Base-by-base conservation (phyloP, 768 basidiomycete species). In the Lactarius akahatsu region DNA sequence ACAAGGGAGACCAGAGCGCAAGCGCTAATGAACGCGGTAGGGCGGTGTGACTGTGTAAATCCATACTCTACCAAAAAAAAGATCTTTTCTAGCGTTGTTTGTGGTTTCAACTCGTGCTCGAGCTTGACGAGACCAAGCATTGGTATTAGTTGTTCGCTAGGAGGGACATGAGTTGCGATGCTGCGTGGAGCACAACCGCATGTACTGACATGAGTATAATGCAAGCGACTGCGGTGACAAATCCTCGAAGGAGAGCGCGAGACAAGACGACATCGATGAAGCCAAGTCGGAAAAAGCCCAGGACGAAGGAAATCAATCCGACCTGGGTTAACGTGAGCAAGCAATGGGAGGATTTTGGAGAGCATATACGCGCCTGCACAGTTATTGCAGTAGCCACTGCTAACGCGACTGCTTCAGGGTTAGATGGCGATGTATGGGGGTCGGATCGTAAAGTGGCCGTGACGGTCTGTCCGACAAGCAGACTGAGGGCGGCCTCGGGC, bases 201-300 rank as follows among this genome's bases (percentile, higher is more conserved):
- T 38, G n/a, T 15, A 79, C 88, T 57, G 70, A 91, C 91, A 94
- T 86, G 74, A 89, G 81, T 72, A 98, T 96, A 52, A 98, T 88
- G 8, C 90, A 82, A 1, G 90, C 92, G 32, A 95, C 83, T 18
- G 94, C 93, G 1, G 88, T 87, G 55, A 96, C 85, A 74, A 96
- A 96, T 3, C 95, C 95, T 34, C 92, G 84, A 62, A 96, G 81
- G 16, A 96, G 81, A 4, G 94, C 92, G 61, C 94, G 87, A 71
- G 92, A 94, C 34, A 98, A 83, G 6, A 96, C 91, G 15, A 96
- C 95, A 74, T 98, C 96, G 61, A 96, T 86, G 77, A 96, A 96
- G 2, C 95, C 94, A 11, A 98, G 80, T 30, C 94, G 83, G 74
- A 96, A 88, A 71, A 96, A 85, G 3, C 96, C 96, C 36, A 97